A percentile compares a stretch with the other conserved stretches of the same genome.
These are phyloP conservation scores for Magnolia sinica DNA, from an alignment of 164 flowering plant species.

Conservation along the genomic window DNA sequence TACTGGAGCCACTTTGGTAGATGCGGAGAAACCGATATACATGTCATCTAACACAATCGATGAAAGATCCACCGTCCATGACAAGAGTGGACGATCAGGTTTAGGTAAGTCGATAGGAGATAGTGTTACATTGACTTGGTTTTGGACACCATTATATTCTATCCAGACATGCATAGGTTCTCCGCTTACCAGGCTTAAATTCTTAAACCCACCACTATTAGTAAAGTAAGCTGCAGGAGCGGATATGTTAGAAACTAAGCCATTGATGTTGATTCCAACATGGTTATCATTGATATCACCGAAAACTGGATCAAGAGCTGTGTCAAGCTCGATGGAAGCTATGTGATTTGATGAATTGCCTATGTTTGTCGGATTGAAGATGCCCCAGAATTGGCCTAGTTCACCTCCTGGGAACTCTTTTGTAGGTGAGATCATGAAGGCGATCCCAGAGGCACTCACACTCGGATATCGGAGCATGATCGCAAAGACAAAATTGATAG, in stretches of 20 bases:
- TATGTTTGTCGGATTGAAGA: slow-evolving; percentile 5
- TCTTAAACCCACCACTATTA: not conserved
- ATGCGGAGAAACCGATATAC: slow-evolving; percentile 65
- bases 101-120: slow-evolving; percentile 24
- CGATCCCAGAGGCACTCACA: too few relatives aligned
- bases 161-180: slow-evolving; percentile 23
- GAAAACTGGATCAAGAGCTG: not conserved
- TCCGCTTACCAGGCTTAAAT: slow-evolving; percentile 8
- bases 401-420: slow-evolving; percentile 12
- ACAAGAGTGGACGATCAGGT: slow-evolving; percentile 46
- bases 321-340: slow-evolving; percentile 14
- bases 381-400: slow-evolving; percentile 19
- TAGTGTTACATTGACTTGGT: slow-evolving; percentile 23
- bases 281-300: slow-evolving; percentile 12
- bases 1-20: slow-evolving; percentile 54
- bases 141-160: slow-evolving; percentile 16
- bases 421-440: too few relatives aligned
- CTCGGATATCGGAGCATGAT: too few relatives aligned
- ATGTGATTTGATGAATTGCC: slow-evolving; percentile 8
- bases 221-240: slow-evolving; percentile 8
- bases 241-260: not conserved
- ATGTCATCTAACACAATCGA: slow-evolving; percentile 38
- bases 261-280: slow-evolving; percentile 13
- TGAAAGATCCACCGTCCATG: slow-evolving; percentile 40
- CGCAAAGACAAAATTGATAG: too few relatives aligned